Conservation (phyloP, 2,329 filamentous ascomycete species). For the Verticillium zaregamsianum region DNA sequence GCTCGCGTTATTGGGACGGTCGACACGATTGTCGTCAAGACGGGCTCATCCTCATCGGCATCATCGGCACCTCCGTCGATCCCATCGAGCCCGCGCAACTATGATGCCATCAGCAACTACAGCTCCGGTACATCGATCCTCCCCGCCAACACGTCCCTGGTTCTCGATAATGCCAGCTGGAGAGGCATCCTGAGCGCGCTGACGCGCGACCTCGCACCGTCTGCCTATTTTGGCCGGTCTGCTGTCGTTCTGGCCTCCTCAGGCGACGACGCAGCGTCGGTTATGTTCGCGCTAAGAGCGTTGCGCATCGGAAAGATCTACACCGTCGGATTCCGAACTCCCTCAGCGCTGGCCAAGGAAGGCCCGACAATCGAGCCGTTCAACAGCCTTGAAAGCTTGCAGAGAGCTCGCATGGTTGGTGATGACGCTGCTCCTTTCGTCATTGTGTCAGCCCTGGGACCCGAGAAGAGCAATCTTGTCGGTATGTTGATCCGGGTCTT, state of each 20-base stretch:
- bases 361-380: constrained; percentile 71
- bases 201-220: constrained; percentile 76
- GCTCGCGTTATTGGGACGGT: constrained; percentile 75
- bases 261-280: constrained; percentile 71
- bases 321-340: constrained; percentile 74
- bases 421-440: constrained; percentile 65
- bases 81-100: constrained; percentile 41
- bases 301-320: constrained; percentile 76
- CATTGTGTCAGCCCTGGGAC: constrained; percentile 72
- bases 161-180: constrained; percentile 82
- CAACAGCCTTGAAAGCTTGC: constrained; percentile 65
- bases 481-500: constrained; percentile 74
- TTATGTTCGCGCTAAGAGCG: constrained; percentile 74
- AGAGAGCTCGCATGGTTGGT: constrained; percentile 44
- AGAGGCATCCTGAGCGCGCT: constrained; percentile 79
- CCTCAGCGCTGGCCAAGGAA: constrained; percentile 56
- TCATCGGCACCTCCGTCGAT: constrained; percentile 42
- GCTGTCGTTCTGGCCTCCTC: constrained; percentile 72
- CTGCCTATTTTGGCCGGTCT: constrained; percentile 71
- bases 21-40: constrained; percentile 71
- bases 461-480: constrained; percentile 75
- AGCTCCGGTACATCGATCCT: constrained; percentile 18
- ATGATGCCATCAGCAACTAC: constrained; percentile 14
- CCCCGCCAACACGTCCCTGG: constrained; percentile 49
- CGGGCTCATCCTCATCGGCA: constrained; percentile 36